Conservation (phyloP, 495 filamentous ascomycete species). For the Immersiella caudata region DNA sequence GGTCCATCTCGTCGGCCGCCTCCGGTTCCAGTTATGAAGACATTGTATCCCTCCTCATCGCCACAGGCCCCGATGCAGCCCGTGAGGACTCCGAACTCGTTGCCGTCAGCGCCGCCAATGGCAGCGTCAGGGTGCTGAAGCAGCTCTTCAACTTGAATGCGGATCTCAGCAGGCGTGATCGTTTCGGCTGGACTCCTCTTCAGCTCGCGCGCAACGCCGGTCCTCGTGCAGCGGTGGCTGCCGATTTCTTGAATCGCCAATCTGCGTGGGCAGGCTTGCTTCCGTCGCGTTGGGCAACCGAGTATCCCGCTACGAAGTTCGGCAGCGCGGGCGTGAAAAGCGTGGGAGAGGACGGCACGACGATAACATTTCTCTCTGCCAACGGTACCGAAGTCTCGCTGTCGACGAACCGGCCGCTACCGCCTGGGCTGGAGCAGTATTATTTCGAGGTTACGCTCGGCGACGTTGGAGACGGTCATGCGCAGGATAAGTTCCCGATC, state of each 20-base stretch:
- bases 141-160: slow-evolving; percentile 24
- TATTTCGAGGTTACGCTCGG: slow-evolving; percentile 31
- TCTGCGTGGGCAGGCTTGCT: slow-evolving; percentile 28
- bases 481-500: slow-evolving; percentile 3
- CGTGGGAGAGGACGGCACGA: slow-evolving; percentile 15
- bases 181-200: slow-evolving; percentile 34
- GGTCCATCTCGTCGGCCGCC: slow-evolving; percentile 20
- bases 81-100: slow-evolving; percentile 24
- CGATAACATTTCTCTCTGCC: slow-evolving; percentile 9
- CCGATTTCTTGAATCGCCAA: slow-evolving; percentile 28
- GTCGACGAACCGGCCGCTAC: slow-evolving; percentile 30
- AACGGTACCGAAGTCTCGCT: slow-evolving; percentile 19
- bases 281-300: slow-evolving; percentile 23
- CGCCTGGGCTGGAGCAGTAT: slow-evolving; percentile 29
- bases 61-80: slow-evolving; percentile 12
- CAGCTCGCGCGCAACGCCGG: slow-evolving; percentile 26
- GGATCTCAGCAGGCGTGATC: slow-evolving; percentile 27
- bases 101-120: slow-evolving; percentile 30
- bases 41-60: slow-evolving; percentile 28
- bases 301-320: slow-evolving; percentile 14
- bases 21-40: slow-evolving; percentile 22
- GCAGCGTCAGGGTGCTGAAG: slow-evolving; percentile 21
- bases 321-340: slow-evolving; percentile 5
- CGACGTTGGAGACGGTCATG: background rate
- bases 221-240: slow-evolving; percentile 17